Evolutionary conservation across 2,329 filamentous ascomycete genomes (phyloP), one percentile per base, ranked within the genome.

Genomic region (Diaporthe longicolla): DNA sequence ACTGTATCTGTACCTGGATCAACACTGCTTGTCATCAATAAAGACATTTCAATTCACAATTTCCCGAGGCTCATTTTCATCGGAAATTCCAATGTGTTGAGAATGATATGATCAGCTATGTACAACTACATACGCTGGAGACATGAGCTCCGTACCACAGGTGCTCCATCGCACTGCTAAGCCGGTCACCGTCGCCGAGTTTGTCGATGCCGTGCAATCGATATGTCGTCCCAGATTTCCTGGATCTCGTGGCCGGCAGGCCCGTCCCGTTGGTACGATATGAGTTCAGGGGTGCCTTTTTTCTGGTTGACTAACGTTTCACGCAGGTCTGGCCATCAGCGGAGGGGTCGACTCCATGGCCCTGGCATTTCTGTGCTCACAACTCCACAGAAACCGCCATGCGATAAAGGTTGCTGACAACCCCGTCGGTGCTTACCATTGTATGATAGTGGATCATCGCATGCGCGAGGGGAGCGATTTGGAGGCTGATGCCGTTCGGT

Each of bases 321-420:
- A 0, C 75, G 0, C 76, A 94, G 93, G 89, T 71, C 85, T 98
- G 74, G 97, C 95, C 21, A 87, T 98, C 75, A 98, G 95, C 80
- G 97, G 97, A 32, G 97, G 97, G 10, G 94, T 97, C 52, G 97
- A 99, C 83, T 98, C 96, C n/a, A 99, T 98, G 95, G 96, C 96
- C 37, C 87, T 99, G 75, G 95, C 95, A 72, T 91, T 87, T 75
- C 88, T 98, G 48, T 94, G 93, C 80, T 88, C 87, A 65, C 82
- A 85, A 59, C 78, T 89, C 48, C 82, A 83, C 50, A 80, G 75
- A 4, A 74, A 76, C 4, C 79, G 84, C 59, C 79, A 79, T 2
- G 74, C 77, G 35, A 79, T 85, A 76, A 83, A 77, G 57, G 79
- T 90, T 35, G 84, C 83, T 45, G 88, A 88, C 78, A 85, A 87